phyloP scores from a whole-genome alignment of 2,329 filamentous ascomycete species.

The Onygena corvina region DNA sequence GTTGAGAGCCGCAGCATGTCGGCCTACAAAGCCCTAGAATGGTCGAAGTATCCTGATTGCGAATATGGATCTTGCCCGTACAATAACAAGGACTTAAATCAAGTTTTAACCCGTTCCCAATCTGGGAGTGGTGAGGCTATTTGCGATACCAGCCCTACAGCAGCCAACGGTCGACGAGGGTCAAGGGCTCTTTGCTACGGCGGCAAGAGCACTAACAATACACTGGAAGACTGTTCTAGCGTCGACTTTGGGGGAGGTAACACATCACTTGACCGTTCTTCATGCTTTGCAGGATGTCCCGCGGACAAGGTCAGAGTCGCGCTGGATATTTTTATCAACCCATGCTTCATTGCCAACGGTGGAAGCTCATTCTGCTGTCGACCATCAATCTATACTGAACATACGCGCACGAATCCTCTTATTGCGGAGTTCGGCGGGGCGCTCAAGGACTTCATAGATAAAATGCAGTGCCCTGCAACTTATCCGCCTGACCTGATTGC shows the following conservation, averaged over 20 bases:
- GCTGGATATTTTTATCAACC: background rate
- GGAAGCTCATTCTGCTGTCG: background rate
- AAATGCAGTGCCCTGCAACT: background rate
- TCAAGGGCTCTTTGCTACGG: background rate
- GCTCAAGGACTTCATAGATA: background rate
- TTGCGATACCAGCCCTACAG: background rate
- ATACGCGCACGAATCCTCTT: background rate
- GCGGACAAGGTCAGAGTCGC: background rate
- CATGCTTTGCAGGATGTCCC: background rate
- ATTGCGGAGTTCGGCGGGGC: background rate
- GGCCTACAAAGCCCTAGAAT: background rate
- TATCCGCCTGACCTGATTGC: background rate
- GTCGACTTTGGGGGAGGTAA: background rate
- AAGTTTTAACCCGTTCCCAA: background rate
- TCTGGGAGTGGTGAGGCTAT: background rate
- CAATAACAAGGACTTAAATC: background rate
- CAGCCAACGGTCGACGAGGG: background rate
- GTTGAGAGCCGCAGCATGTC: background rate
- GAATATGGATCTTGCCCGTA: background rate
- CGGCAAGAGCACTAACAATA: background rate
- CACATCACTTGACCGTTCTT: background rate
- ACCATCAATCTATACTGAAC: background rate
- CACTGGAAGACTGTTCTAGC: background rate
- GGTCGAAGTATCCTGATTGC: background rate
- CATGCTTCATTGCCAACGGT: background rate